These are phyloP conservation scores for Saccharum spontaneum DNA, from an alignment of 176 grass and related monocot species.

Conservation along the genomic window DNA sequence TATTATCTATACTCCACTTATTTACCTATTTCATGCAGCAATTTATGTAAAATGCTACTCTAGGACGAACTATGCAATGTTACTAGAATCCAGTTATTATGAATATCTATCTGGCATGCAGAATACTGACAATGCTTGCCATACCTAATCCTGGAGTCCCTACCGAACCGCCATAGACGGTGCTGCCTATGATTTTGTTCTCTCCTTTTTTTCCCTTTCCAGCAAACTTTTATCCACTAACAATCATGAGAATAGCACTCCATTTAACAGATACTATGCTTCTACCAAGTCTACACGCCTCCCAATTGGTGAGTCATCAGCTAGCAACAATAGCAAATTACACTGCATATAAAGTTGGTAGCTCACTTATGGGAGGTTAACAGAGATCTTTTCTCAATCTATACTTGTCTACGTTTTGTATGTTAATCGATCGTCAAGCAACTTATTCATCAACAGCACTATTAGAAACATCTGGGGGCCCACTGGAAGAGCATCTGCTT, in stretches of 20 bases:
- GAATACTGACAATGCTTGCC: background rate
- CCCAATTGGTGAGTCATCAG: slow-evolving; percentile 4
- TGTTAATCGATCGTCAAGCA: slow-evolving; percentile 34
- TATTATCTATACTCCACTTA: background rate
- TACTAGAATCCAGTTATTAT: background rate
- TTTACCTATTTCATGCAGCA: background rate
- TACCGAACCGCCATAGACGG: background rate
- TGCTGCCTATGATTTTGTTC: background rate
- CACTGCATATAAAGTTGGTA: background rate
- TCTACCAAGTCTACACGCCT: background rate
- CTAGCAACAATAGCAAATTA: slow-evolving; percentile 16
- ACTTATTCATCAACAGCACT: slow-evolving; percentile 40
- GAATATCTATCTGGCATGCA: background rate
- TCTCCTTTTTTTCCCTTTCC: background rate
- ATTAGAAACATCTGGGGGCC: slow-evolving; percentile 54
- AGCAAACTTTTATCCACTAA: background rate
- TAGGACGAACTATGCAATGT: background rate
- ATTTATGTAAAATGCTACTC: background rate
- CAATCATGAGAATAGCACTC: background rate
- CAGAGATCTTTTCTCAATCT: slow-evolving; percentile 3
- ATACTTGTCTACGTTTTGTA: background rate
- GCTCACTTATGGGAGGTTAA: background rate
- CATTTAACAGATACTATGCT: background rate
- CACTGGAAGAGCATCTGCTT: slow-evolving; percentile 61
- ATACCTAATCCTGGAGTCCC: background rate